These are phyloP conservation scores for Alternaria angustiovoidea DNA, from an alignment of 2,329 filamentous ascomycete species.

Conservation along the genomic window DNA sequence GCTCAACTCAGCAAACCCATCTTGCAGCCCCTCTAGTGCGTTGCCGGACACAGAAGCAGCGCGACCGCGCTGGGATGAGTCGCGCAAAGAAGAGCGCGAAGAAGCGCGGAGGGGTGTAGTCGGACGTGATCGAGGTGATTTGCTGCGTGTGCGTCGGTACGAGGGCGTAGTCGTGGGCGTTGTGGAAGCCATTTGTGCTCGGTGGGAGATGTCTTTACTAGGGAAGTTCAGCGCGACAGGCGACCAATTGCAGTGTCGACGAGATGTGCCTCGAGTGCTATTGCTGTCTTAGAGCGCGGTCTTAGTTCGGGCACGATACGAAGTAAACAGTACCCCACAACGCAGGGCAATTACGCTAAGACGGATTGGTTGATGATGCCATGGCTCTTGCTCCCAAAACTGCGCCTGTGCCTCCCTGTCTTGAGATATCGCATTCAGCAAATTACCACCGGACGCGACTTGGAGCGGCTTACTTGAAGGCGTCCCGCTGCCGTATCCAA, in stretches of 20 bases:
- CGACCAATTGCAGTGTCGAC: neutral
- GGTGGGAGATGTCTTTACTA: neutral
- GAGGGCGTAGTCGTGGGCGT: constrained; percentile 35
- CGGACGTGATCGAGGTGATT: constrained; percentile 70
- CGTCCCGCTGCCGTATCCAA: constrained; percentile 2
- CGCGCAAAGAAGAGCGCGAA: constrained; percentile 87
- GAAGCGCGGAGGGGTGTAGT: constrained; percentile 92
- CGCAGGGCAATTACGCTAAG: constrained; percentile 14
- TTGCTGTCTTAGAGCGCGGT: neutral
- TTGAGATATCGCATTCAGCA: neutral
- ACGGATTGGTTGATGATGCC: constrained; percentile 17
- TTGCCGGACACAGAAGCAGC: constrained; percentile 63
- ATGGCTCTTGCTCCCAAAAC: constrained; percentile 7
- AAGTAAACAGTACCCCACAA: constrained; percentile 15
- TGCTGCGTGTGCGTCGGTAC: constrained; percentile 64
- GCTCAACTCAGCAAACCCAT: constrained; percentile 89
- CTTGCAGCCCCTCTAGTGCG: constrained; percentile 84
- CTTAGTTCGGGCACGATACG: neutral
- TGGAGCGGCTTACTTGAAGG: neutral
- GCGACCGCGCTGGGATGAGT: constrained; percentile 43
- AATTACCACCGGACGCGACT: neutral
- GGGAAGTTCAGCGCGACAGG: neutral
- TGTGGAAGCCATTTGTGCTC: constrained; percentile 30
- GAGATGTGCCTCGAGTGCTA: neutral
- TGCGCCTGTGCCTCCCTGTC: neutral